Base-by-base conservation (phyloP, 164 flowering plant genomes). In the Sextonia rubra region DNA sequence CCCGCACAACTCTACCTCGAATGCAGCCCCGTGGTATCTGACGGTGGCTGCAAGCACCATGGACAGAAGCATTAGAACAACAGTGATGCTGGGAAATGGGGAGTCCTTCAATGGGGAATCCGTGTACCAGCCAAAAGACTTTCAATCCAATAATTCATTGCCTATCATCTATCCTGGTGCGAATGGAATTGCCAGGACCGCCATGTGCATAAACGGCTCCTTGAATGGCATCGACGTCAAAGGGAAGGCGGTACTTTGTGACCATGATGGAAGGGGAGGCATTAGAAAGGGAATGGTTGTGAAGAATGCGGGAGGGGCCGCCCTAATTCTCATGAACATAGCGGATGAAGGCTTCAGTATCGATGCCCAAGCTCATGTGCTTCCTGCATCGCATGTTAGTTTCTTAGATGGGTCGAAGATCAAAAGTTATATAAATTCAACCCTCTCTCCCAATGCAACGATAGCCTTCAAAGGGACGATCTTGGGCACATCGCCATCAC, bases 11-110 rank as follows among this genome's bases (percentile, higher is more conserved):
- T 73, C 80, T 2, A 6, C 71, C 12, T 44, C 77, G 0, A 78
- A 82, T 66, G 78, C 70, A 12, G 84, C 85, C 22, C 89, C 87
- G 1, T 86, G 89, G 87, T 69, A 79, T 29, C 83, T 83, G 68
- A 86, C 87, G 0, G 89, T 86, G 8, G 89, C 84, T 11, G 89
- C 89, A 4, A 81, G 85, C 77, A 82, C 84, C n/a, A 61, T 76
- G 5, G 89, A 84, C 24, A 77, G 87, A 65, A 67, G 17, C 20
- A 66, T 82, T 3, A 67, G 20, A 12, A 76, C 84, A 1, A 73
- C 76, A 0, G 69, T 66, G 14, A n/a, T 32, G 17, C 49, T 66
- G 3, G 69, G 69, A 32, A 37, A 66, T 9, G 79, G 65, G 9
- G 66, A 79, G 29, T 67, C 74, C 67, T 79, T 69, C 29, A 63